Conservation (phyloP, 2,329 filamentous ascomycete species). For the Blumeriella jaapii region DNA sequence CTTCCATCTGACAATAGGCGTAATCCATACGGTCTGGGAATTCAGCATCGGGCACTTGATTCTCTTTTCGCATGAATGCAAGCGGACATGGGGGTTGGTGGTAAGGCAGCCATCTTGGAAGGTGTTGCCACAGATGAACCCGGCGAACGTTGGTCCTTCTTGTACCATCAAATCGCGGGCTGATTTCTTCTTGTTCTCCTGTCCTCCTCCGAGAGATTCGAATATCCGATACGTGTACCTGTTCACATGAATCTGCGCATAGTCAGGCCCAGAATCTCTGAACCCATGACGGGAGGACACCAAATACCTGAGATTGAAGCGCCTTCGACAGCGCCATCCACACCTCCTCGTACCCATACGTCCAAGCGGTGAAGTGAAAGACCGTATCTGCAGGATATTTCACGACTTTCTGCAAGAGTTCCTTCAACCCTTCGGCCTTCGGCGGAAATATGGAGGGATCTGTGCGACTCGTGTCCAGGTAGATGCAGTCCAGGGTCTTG, state of each 20-base stretch:
- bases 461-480: slow-evolving; percentile 76
- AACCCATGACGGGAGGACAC: background rate
- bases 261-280: slow-evolving; percentile 9
- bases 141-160: slow-evolving; percentile 58
- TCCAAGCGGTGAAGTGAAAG: slow-evolving; percentile 84
- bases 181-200: slow-evolving; percentile 30
- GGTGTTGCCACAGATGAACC: slow-evolving; percentile 65
- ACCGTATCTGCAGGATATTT: slow-evolving; percentile 60
- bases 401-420: slow-evolving; percentile 58
- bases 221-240: slow-evolving; percentile 70
- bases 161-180: slow-evolving; percentile 31
- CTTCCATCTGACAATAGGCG: slow-evolving; percentile 61
- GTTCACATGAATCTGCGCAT: slow-evolving; percentile 64
- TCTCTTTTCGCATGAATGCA: slow-evolving; percentile 81
- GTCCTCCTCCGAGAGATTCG: slow-evolving; percentile 41
- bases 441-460: slow-evolving; percentile 38
- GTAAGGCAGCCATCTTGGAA: slow-evolving; percentile 63
- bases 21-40: slow-evolving; percentile 57
- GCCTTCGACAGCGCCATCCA: slow-evolving; percentile 71
- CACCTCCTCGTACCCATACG: slow-evolving; percentile 86
- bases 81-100: slow-evolving; percentile 43
- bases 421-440: slow-evolving; percentile 63
- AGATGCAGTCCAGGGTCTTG: slow-evolving; percentile 66
- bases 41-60: slow-evolving; percentile 43
- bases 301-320: slow-evolving; percentile 49